phyloP scores from a whole-genome alignment of 805 yeast species.

The Candida maesae region DNA sequence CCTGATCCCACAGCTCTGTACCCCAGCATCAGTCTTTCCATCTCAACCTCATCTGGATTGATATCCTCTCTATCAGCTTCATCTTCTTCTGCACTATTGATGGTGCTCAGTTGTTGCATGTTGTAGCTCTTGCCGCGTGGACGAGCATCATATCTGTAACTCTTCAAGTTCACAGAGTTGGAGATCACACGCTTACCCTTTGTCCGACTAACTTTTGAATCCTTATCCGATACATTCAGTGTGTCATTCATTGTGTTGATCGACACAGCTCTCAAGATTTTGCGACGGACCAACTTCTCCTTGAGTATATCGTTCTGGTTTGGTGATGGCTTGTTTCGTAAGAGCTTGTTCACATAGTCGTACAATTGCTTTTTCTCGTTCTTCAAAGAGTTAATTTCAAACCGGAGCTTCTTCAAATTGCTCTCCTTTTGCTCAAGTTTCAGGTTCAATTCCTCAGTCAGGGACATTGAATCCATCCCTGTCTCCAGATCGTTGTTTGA shows the following conservation, averaged over 20 bases:
- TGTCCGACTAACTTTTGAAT: not conserved
- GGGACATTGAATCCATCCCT: conserved; percentile 4
- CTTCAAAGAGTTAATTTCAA: conserved; percentile 21
- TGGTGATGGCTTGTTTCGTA: conserved; percentile 17
- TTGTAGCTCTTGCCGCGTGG: not conserved
- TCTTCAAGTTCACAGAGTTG: conserved; percentile 15
- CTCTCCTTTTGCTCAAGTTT: conserved; percentile 15
- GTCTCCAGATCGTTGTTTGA: conserved; percentile 1
- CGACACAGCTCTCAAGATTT: conserved; percentile 24
- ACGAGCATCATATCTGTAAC: conserved; percentile 7
- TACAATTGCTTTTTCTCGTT: conserved; percentile 26
- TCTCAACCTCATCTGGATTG: not conserved
- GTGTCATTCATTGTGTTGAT: conserved; percentile 1
- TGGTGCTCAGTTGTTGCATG: not conserved
- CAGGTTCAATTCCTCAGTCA: conserved; percentile 8
- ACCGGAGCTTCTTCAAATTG: conserved; percentile 9
- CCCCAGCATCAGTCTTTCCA: conserved; percentile 6
- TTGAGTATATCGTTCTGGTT: conserved; percentile 25
- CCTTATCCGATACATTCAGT: not conserved
- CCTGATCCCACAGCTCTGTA: conserved; percentile 5
- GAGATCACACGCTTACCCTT: conserved; percentile 14
- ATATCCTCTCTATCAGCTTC: not conserved
- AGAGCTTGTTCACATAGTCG: conserved; percentile 22
- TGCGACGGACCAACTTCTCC: conserved; percentile 23
- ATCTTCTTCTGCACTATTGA: conserved; percentile 13